Percentiles rank a stretch among this genome's conserved stretches.
Evolutionary conservation across 2,329 filamentous ascomycete species (phyloP).

Genomic region (Fusarium chuoi): DNA sequence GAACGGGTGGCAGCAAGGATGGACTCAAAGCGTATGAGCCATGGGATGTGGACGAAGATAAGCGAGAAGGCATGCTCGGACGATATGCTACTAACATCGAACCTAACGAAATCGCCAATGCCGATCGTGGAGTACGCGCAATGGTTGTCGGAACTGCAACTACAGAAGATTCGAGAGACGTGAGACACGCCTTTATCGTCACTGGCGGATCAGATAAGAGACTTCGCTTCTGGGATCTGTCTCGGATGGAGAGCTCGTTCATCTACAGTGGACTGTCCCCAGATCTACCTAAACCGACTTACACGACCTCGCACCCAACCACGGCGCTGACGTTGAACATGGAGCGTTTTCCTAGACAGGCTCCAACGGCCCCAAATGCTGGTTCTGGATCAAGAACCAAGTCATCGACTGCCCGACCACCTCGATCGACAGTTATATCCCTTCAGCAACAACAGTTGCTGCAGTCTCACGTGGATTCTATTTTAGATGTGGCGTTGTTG

Average conservation of each 20-base stretch:
- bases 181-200: slow-evolving; percentile 83
- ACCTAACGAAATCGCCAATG: slow-evolving; percentile 62
- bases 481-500: slow-evolving; percentile 88
- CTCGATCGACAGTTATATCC: slow-evolving; percentile 85
- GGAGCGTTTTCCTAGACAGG: slow-evolving; percentile 64
- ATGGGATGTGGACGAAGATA: slow-evolving; percentile 91
- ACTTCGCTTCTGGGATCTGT: slow-evolving; percentile 92
- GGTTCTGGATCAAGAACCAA: slow-evolving; percentile 47
- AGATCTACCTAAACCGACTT: slow-evolving; percentile 79
- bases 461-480: slow-evolving; percentile 85
- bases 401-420: slow-evolving; percentile 57
- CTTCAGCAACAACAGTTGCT: slow-evolving; percentile 88
- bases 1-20: slow-evolving; percentile 71
- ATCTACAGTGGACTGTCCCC: slow-evolving; percentile 81
- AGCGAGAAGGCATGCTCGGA: slow-evolving; percentile 84
- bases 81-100: slow-evolving; percentile 84
- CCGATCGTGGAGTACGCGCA: slow-evolving; percentile 77
- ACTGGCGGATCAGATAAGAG: slow-evolving; percentile 91
- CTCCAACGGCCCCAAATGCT: slow-evolving; percentile 46
- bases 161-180: slow-evolving; percentile 73
- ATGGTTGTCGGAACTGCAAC: slow-evolving; percentile 80
- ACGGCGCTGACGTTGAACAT: slow-evolving; percentile 72
- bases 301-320: slow-evolving; percentile 71
- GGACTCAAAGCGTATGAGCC: slow-evolving; percentile 77
- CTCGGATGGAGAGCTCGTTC: slow-evolving; percentile 78